A percentile compares a stretch with the other conserved stretches of the same genome.
Evolutionary conservation across 2,329 filamentous ascomycete species (phyloP).

Genomic region (Aspergillus glaucus): DNA sequence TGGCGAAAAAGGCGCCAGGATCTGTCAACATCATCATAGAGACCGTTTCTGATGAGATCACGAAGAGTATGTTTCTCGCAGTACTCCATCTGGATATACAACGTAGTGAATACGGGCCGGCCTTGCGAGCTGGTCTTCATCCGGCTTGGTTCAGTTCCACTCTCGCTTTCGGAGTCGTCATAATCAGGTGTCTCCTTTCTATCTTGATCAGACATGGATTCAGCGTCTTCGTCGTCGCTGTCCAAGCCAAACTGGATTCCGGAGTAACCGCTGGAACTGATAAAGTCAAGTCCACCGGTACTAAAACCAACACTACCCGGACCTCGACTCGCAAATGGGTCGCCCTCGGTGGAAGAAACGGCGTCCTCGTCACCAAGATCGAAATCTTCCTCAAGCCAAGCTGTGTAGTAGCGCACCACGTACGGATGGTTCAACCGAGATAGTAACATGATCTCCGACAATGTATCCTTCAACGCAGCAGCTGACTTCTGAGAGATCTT

Average conservation of each 20-base stretch:
- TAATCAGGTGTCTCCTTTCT: constrained; percentile 18
- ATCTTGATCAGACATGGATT: constrained; percentile 29
- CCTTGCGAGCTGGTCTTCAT: constrained; percentile 44
- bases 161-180: constrained; percentile 15
- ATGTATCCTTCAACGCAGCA: constrained; percentile 53
- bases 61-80: constrained; percentile 90
- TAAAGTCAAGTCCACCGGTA: constrained; percentile 81
- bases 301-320: constrained; percentile 55
- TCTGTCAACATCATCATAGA: constrained; percentile 68
- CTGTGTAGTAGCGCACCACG: constrained; percentile 85
- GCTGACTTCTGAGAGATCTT: constrained; percentile 83
- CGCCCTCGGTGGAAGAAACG: constrained; percentile 49
- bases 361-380: constrained; percentile 36
- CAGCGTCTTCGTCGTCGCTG: constrained; percentile 41
- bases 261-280: constrained; percentile 75
- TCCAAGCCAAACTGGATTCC: constrained; percentile 68
- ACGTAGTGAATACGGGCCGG: constrained; percentile 60
- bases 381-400: constrained; percentile 75
- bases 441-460: constrained; percentile 81
- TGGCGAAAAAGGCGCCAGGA: constrained; percentile 89
- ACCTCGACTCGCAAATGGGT: constrained; percentile 35
- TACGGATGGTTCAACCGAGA: constrained; percentile 89
- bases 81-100: constrained; percentile 99
- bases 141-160: constrained; percentile 32
- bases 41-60: constrained; percentile 71